A percentile compares a stretch with the other conserved stretches of the same genome.
phyloP scores from a whole-genome alignment of 192 early-diverging fungal species.

The Funneliformis mosseae region DNA sequence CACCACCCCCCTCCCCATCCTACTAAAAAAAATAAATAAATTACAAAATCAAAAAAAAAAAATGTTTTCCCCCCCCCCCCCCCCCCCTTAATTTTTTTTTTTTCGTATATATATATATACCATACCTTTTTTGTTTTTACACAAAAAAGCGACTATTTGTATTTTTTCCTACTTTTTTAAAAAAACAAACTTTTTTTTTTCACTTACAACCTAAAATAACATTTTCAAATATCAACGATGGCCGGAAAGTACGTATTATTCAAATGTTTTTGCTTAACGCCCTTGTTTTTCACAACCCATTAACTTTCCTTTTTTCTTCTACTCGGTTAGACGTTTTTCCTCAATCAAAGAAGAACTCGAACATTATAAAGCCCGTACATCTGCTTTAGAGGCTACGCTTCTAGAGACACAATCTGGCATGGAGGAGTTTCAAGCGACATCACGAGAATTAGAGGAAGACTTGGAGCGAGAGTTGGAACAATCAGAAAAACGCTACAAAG shows the following conservation, averaged over 20 bases:
- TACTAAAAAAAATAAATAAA: no score
- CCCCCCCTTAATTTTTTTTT: no score
- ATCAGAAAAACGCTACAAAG: conserved; percentile 64
- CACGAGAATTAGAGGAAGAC: conserved; percentile 71
- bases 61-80: no score
- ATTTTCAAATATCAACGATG: background rate
- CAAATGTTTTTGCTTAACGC: background rate
- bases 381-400: conserved; percentile 56
- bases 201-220: no score
- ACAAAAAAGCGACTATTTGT: no score
- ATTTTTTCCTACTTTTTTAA: no score
- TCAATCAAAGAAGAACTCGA: conserved; percentile 63
- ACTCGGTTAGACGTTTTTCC: conserved; percentile 24
- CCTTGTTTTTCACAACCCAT: background rate
- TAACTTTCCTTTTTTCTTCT: background rate
- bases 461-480: conserved; percentile 72
- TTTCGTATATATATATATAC: no score
- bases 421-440: conserved; percentile 67
- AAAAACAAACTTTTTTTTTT: no score
- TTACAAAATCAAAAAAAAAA: no score
- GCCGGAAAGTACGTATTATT: conserved; percentile 16
- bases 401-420: conserved; percentile 60
- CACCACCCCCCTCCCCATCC: no score
- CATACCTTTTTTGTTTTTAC: no score
- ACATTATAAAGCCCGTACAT: conserved; percentile 62